Conservation (phyloP, 495 filamentous ascomycete genomes). For the Aspergillus olivimuriae region DNA sequence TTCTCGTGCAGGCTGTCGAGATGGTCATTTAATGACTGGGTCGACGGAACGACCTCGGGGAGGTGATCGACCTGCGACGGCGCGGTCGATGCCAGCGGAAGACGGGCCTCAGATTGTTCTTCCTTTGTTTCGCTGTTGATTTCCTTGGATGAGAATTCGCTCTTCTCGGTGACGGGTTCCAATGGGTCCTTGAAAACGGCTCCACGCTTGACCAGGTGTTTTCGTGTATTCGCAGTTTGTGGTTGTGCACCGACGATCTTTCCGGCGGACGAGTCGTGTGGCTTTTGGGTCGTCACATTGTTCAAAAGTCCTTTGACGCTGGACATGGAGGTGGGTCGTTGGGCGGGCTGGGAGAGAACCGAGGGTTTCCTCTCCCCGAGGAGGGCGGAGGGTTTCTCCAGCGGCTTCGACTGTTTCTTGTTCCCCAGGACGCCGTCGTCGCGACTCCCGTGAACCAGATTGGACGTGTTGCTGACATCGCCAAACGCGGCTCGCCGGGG, state of each 20-base stretch:
- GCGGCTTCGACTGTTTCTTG: constrained; percentile 37
- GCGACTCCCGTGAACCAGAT: constrained; percentile 40
- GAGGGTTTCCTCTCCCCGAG: constrained; percentile 40
- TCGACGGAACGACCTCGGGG: constrained; percentile 4
- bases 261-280: constrained; percentile 26
- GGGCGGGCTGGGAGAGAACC: constrained; percentile 55
- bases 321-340: constrained; percentile 52
- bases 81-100: constrained; percentile 4
- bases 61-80: constrained; percentile 6
- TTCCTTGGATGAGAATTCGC: constrained; percentile 35
- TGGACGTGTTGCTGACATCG: constrained; percentile 70
- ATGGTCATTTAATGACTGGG: constrained; percentile 7
- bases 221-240: constrained; percentile 33
- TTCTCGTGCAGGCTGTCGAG: constrained; percentile 12
- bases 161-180: constrained; percentile 27
- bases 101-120: constrained; percentile 9
- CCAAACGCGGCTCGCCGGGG: constrained; percentile 72
- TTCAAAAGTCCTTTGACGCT: constrained; percentile 40
- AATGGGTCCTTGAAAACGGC: constrained; percentile 61
- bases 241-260: constrained; percentile 29
- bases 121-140: constrained; percentile 13
- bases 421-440: constrained; percentile 46
- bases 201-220: constrained; percentile 51
- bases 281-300: constrained; percentile 30
- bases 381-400: constrained; percentile 38